Evolutionary conservation across 306 rosid species (phyloP).

Genomic region (Vigna trinervia): DNA sequence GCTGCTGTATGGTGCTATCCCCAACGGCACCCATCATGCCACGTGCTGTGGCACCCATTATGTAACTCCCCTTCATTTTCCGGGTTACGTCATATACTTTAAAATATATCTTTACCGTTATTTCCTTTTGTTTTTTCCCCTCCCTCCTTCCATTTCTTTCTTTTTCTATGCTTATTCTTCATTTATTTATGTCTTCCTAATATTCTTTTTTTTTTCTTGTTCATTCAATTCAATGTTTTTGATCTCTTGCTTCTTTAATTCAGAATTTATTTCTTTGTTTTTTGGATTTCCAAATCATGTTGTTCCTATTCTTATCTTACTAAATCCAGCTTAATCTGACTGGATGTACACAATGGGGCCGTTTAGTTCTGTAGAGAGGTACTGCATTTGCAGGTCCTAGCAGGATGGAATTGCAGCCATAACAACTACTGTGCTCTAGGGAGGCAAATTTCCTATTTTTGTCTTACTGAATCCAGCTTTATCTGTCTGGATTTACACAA

Average conservation of each 20-base stretch:
- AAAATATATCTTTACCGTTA: neutral
- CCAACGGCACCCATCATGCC: neutral
- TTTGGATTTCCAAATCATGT: too few relatives aligned
- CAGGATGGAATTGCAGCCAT: neutral
- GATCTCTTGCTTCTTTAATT: too few relatives aligned
- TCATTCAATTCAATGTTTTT: too few relatives aligned
- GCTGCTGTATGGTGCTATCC: neutral
- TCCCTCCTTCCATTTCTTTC: neutral
- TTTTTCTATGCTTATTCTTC: neutral
- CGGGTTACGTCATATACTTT: neutral
- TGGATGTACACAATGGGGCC: too few relatives aligned
- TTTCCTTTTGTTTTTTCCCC: neutral
- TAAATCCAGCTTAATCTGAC: too few relatives aligned
- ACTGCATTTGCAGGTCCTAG: neutral
- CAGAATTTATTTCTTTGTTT: too few relatives aligned
- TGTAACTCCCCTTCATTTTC: neutral
- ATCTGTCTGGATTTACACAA: neutral
- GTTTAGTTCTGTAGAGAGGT: neutral
- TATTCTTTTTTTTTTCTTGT: too few relatives aligned
- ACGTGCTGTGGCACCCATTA: neutral
- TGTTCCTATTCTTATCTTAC: too few relatives aligned
- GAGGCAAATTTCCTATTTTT: conserved; percentile 6
- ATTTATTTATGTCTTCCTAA: too few relatives aligned
- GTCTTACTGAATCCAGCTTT: neutral
- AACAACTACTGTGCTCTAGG: neutral